A percentile compares a stretch with the other conserved stretches of the same genome.
Conservation (phyloP, 768 basidiomycete species). For the Leucosporidium yakuticum region DNA sequence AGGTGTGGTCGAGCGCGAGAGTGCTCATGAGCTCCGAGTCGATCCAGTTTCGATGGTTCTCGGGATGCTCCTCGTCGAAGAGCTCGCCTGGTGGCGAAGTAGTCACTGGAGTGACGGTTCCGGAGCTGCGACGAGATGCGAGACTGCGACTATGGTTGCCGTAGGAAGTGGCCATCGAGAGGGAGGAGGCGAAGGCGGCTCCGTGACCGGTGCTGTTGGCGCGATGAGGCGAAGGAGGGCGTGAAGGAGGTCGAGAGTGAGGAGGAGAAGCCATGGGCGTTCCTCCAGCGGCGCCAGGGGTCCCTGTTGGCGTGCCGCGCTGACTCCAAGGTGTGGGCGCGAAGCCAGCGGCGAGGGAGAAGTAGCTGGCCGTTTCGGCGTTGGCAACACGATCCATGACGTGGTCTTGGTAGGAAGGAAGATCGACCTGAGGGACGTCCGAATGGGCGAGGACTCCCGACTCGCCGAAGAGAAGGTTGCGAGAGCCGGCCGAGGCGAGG, state of each 20-base stretch:
- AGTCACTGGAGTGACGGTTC: neutral
- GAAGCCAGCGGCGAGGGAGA: slow-evolving; percentile 24
- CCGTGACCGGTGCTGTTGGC: slow-evolving; percentile 29
- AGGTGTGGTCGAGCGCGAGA: slow-evolving; percentile 46
- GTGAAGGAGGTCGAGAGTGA: slow-evolving; percentile 26
- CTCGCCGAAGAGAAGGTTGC: slow-evolving; percentile 60
- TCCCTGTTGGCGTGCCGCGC: slow-evolving; percentile 18
- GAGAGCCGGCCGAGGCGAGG: slow-evolving; percentile 63
- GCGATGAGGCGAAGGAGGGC: slow-evolving; percentile 17
- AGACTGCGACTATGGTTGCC: neutral
- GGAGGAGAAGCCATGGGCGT: slow-evolving; percentile 21
- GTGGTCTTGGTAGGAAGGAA: slow-evolving; percentile 85
- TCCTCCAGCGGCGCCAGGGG: slow-evolving; percentile 22
- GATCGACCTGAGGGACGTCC: slow-evolving; percentile 59
- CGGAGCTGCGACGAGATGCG: slow-evolving; percentile 9
- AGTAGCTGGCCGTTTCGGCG: slow-evolving; percentile 39
- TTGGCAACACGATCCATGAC: slow-evolving; percentile 73
- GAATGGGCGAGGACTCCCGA: slow-evolving; percentile 43
- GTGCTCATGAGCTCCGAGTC: slow-evolving; percentile 77
- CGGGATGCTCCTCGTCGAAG: slow-evolving; percentile 10
- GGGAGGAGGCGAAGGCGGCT: slow-evolving; percentile 35
- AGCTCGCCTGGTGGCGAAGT: neutral
- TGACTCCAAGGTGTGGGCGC: slow-evolving; percentile 32
- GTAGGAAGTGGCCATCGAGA: slow-evolving; percentile 18
- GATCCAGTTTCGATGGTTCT: slow-evolving; percentile 59